Percentiles rank a stretch among this genome's conserved stretches.
phyloP scores from a whole-genome alignment of 176 grass and related monocot genomes.

The Juncus inflexus region DNA sequence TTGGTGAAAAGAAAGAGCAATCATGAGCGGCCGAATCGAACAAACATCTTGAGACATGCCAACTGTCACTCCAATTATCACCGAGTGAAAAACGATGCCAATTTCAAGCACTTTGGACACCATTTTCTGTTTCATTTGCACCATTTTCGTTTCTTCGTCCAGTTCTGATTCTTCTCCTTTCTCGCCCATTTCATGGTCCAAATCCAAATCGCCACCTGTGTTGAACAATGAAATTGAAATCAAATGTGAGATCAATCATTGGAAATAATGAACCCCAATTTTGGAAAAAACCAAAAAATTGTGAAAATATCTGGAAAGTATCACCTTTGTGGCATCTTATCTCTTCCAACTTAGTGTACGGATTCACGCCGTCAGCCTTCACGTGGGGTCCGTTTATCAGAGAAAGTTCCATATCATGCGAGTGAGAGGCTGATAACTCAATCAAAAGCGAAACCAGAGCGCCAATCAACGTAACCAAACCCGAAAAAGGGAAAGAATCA shows the following conservation, averaged over 20 bases:
- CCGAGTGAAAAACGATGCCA: constrained; percentile 87
- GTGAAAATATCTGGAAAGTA: not conserved
- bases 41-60: constrained; percentile 92
- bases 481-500: constrained; percentile 85
- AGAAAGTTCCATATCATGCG: constrained; percentile 30
- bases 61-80: constrained; percentile 83
- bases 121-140: constrained; percentile 91
- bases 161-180: constrained; percentile 15
- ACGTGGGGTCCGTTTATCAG: constrained; percentile 29
- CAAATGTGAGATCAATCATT: constrained; percentile 15
- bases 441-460: constrained; percentile 90
- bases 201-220: constrained; percentile 21
- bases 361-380: constrained; percentile 11
- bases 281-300: no score
- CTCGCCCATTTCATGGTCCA: constrained; percentile 38
- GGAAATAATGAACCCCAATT: not conserved
- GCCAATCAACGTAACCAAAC: constrained; percentile 69
- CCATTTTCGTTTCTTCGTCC: constrained; percentile 51
- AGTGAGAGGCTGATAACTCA: constrained; percentile 64
- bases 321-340: constrained; percentile 44
- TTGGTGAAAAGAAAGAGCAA: constrained; percentile 88
- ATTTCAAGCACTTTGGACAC: constrained; percentile 94
- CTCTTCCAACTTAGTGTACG: constrained; percentile 54
- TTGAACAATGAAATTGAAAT: constrained; percentile 38
- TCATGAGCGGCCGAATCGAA: constrained; percentile 69